Evolutionary conservation across 108 stramenopile species (phyloP).

Genomic region (Hondaea fermentalgiana): DNA sequence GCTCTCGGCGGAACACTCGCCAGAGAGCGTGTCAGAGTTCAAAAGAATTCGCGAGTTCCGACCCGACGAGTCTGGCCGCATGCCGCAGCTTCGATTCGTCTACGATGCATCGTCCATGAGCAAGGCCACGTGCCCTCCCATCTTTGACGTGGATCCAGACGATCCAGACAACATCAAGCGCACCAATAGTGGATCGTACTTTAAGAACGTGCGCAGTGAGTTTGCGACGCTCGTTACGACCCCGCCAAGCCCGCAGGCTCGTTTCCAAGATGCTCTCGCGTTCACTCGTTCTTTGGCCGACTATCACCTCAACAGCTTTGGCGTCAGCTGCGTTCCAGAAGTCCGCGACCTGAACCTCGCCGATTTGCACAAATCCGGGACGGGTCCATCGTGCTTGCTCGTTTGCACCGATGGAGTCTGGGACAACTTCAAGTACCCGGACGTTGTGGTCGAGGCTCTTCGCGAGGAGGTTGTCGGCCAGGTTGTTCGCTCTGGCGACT

Average conservation of each 20-base stretch:
- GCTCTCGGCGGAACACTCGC: constrained; percentile 49
- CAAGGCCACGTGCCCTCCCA: constrained; percentile 38
- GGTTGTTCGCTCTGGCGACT: not conserved
- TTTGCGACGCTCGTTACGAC: constrained; percentile 51
- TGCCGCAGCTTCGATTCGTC: constrained; percentile 44
- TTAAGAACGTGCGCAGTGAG: constrained; percentile 51
- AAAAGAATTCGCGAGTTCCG: constrained; percentile 31
- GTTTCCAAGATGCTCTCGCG: constrained; percentile 51
- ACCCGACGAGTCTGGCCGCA: not conserved
- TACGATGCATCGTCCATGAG: constrained; percentile 45
- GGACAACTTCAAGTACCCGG: constrained; percentile 49
- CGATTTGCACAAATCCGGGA: not conserved
- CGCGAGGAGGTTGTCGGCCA: not conserved
- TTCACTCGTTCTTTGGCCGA: constrained; percentile 53
- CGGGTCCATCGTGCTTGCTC: constrained; percentile 9
- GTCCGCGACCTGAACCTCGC: not conserved
- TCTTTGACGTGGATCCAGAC: constrained; percentile 33
- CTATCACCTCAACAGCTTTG: constrained; percentile 44
- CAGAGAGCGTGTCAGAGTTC: constrained; percentile 44
- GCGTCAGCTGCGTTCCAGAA: constrained; percentile 45
- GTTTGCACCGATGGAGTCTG: constrained; percentile 42
- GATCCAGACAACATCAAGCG: not conserved
- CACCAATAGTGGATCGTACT: constrained; percentile 29
- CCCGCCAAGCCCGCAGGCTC: constrained; percentile 29
- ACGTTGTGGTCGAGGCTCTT: constrained; percentile 30